phyloP scores from a whole-genome alignment of 768 basidiomycete genomes.

The Lactifluus hygrophoroides region DNA sequence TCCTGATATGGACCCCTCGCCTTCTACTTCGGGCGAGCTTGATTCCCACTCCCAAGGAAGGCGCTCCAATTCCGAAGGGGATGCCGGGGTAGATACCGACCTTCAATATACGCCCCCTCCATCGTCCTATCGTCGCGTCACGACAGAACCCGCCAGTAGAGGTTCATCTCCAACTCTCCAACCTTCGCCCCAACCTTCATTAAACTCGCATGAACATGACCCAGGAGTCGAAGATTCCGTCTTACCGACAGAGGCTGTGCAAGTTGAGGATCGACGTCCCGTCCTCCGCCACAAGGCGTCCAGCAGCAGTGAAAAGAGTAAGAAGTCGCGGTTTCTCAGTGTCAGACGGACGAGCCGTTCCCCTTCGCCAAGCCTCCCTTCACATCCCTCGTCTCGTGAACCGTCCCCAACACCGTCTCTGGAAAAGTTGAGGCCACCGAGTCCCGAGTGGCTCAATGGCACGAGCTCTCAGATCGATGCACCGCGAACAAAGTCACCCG shows the following conservation, averaged over 20 bases:
- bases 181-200: not conserved
- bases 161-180: slow-evolving; percentile 6
- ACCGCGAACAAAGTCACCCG: not conserved
- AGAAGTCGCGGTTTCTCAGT: slow-evolving; percentile 11
- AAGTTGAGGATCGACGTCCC: not conserved
- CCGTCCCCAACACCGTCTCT: slow-evolving; percentile 11
- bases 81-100: slow-evolving; percentile 14
- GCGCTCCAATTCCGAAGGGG: slow-evolving; percentile 29
- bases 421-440: slow-evolving; percentile 1
- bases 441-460: not conserved
- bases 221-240: not conserved
- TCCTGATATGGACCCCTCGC: slow-evolving; percentile 22
- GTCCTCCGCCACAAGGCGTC: slow-evolving; percentile 8
- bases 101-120: not conserved
- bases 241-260: not conserved
- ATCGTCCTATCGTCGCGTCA: not conserved
- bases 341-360: slow-evolving; percentile 9
- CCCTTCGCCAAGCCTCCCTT: slow-evolving; percentile 3
- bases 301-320: slow-evolving; percentile 15
- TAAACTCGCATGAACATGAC: not conserved
- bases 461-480: not conserved
- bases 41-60: slow-evolving; percentile 20
- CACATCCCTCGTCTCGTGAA: slow-evolving; percentile 13
- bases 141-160: not conserved
- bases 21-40: slow-evolving; percentile 16